Conservation (phyloP, 306 rosid species). For the Cicer bijugum region DNA sequence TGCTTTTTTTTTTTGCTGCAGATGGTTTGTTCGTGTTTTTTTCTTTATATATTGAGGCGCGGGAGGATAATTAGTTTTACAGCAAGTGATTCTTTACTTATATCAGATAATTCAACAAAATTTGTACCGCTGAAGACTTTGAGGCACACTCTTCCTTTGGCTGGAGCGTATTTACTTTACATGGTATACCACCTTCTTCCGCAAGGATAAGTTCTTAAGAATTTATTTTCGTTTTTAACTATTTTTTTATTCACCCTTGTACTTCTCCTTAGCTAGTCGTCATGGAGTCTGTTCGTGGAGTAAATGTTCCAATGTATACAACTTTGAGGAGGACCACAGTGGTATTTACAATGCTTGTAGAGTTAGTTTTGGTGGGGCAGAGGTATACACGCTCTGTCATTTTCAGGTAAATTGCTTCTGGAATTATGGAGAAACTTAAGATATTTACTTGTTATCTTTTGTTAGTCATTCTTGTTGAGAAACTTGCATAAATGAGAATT, state of each 20-base stretch:
- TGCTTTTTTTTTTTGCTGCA: slow-evolving; percentile 52
- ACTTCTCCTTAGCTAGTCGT: slow-evolving; percentile 80
- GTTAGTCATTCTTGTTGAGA: neutral
- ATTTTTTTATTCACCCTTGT: slow-evolving; percentile 43
- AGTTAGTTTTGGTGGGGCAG: slow-evolving; percentile 78
- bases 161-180: slow-evolving; percentile 91
- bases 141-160: slow-evolving; percentile 79
- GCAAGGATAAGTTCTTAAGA: neutral
- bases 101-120: slow-evolving; percentile 57
- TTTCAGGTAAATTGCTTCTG: slow-evolving; percentile 67
- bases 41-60: slow-evolving; percentile 74
- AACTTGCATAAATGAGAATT: neutral
- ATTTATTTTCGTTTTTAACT: slow-evolving; percentile 22
- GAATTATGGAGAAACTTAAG: neutral
- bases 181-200: slow-evolving; percentile 58
- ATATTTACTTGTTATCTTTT: neutral
- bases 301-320: slow-evolving; percentile 99
- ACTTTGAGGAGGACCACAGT: slow-evolving; percentile 94
- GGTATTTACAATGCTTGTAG: slow-evolving; percentile 86
- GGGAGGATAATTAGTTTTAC: slow-evolving; percentile 76
- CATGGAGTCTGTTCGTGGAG: slow-evolving; percentile 98
- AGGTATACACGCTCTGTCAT: slow-evolving; percentile 72
- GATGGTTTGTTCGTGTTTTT: slow-evolving; percentile 80
- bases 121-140: slow-evolving; percentile 77
- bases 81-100: slow-evolving; percentile 56